Evolutionary conservation across 2,329 filamentous ascomycete species (phyloP).

Genomic region (Colletotrichum lini): DNA sequence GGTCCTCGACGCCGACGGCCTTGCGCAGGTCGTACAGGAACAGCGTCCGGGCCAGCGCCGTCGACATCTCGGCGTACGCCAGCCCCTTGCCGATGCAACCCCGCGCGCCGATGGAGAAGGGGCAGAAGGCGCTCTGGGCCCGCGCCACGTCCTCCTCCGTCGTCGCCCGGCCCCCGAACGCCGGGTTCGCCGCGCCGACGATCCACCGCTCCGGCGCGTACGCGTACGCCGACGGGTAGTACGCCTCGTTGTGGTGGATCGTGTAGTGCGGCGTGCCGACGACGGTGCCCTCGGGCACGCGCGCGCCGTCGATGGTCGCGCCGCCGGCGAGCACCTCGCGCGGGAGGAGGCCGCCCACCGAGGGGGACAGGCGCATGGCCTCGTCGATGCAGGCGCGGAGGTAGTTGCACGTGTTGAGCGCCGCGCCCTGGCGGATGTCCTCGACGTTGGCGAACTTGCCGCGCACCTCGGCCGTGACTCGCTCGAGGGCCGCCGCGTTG

Average conservation of each 20-base stretch:
- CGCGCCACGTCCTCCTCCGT: conserved; percentile 66
- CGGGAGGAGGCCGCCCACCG: conserved; percentile 72
- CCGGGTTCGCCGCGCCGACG: conserved; percentile 58
- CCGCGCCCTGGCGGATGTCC: conserved; percentile 67
- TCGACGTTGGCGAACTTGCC: conserved; percentile 64
- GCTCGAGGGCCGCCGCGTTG: conserved; percentile 62
- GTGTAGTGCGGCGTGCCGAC: conserved; percentile 78
- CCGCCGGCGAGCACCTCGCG: conserved; percentile 72
- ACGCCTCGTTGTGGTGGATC: conserved; percentile 75
- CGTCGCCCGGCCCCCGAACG: conserved; percentile 53
- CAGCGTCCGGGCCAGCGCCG: conserved; percentile 72
- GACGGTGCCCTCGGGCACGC: conserved; percentile 71
- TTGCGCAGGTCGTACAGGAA: conserved; percentile 73
- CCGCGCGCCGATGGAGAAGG: conserved; percentile 78
- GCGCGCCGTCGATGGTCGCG: conserved; percentile 66
- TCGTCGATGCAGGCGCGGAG: conserved; percentile 76
- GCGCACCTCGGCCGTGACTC: conserved; percentile 67
- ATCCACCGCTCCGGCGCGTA: conserved; percentile 79
- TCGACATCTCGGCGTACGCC: conserved; percentile 77
- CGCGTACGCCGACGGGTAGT: conserved; percentile 72
- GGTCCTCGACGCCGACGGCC: conserved; percentile 63
- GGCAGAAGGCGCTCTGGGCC: conserved; percentile 80
- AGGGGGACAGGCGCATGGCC: conserved; percentile 74
- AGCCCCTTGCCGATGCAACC: conserved; percentile 81
- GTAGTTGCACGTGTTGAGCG: conserved; percentile 67